Evolutionary conservation across 805 yeast genomes (phyloP), one percentile per base, ranked within the genome.

Genomic region (Suhomyces pyralidae): DNA sequence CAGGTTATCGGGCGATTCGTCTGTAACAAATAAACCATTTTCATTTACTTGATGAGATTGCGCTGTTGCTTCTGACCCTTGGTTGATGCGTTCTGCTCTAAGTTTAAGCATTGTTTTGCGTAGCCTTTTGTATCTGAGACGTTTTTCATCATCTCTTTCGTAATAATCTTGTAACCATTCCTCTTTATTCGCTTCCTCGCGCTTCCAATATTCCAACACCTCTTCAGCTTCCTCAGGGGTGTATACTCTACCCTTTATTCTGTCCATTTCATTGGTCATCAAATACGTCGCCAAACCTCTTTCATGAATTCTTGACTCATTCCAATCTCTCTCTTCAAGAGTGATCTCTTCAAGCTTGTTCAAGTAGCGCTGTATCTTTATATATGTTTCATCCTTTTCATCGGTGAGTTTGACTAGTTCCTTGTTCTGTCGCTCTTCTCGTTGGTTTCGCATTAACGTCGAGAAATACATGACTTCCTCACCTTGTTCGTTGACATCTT

Each of bases 271-370:
- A n/a, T 51, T 40, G 4, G 53, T 49, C 49, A 44, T 25, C 10
- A 57, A 17, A 17, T 40, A 34, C 2, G 58, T 55, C 30, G 44
- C 45, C 43, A 57, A 50, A 4, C 57, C 60, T 9, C 55, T 46
- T 30, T 57, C 60, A 46, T 57, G 49, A 46, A 57, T 50, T n/a
- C 50, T 45, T 44, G 57, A 54, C 12, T 50, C 54, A 19, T 40
- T 24, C 15, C 34, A 15, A 30, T 57, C 59, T 1, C 24, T 40
- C 26, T 42, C 38, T n/a, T 57, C 60, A 5, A 58, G 40, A 7
- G 17, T n/a, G 14, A 40, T 25, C 19, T 48, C 55, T 34, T 51
- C 54, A 5, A 36, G 12, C 8, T 38, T 28, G 24, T 30, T 38
- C 32, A 50, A 28, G 14, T 47, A 34, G 14, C 44, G 28, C 19